Evolutionary conservation across 768 basidiomycete species (phyloP).

Genomic region (Chlorophyllum brunneum): DNA sequence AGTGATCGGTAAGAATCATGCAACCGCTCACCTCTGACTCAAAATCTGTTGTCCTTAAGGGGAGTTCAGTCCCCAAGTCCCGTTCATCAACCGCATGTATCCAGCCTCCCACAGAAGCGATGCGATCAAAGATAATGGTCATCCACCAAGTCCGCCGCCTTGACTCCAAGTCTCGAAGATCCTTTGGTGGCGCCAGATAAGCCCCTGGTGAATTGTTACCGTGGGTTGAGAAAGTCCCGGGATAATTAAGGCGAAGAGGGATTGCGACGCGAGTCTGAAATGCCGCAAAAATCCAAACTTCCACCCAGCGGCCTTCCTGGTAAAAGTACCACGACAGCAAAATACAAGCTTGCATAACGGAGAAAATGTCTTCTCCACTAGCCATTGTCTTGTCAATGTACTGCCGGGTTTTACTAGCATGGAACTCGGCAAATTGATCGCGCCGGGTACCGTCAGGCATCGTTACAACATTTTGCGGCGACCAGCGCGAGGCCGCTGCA

Average conservation of each 20-base stretch:
- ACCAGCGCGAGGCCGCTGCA: conserved; percentile 81
- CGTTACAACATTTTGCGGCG: conserved; percentile 61
- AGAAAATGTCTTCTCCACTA: conserved; percentile 84
- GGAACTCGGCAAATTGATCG: conserved; percentile 86
- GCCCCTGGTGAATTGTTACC: conserved; percentile 68
- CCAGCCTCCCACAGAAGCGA: conserved; percentile 80
- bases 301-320: conserved; percentile 86
- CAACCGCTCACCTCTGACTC: conserved; percentile 56
- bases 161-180: conserved; percentile 70
- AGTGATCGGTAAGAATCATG: background rate
- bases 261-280: conserved; percentile 82
- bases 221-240: conserved; percentile 74
- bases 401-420: conserved; percentile 81
- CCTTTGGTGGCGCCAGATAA: conserved; percentile 77
- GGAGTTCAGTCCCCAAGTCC: conserved; percentile 82
- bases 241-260: conserved; percentile 80
- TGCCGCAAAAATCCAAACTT: conserved; percentile 87
- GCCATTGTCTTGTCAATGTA: conserved; percentile 90
- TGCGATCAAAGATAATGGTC: conserved; percentile 83
- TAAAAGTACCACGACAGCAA: conserved; percentile 90
- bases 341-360: conserved; percentile 83
- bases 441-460: conserved; percentile 71
- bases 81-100: conserved; percentile 81
- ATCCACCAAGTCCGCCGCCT: conserved; percentile 89
- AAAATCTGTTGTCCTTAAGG: conserved; percentile 71